phyloP scores from a whole-genome alignment of 1,139 yeast genomes.

The Suhomyces kunorum region DNA sequence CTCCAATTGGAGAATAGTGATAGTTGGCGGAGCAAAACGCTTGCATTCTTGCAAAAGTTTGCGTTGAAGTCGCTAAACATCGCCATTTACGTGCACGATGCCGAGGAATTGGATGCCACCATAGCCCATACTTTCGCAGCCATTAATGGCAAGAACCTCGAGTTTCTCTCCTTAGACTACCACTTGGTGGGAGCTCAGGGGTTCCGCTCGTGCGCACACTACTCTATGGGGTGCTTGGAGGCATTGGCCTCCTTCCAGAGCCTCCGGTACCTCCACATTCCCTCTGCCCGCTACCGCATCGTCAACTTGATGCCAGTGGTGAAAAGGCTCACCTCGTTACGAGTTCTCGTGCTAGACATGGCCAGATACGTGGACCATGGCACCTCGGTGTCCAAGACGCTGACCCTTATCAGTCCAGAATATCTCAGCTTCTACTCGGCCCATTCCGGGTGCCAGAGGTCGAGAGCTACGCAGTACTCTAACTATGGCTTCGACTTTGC shows the following conservation, averaged over 20 bases:
- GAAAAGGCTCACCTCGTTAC: background rate
- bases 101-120: conserved; percentile 18
- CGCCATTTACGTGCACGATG: conserved; percentile 18
- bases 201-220: conserved; percentile 5
- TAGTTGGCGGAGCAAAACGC: conserved; percentile 18
- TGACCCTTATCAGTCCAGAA: conserved; percentile 9
- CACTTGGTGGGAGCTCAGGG: conserved; percentile 8
- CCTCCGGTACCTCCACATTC: conserved; percentile 16
- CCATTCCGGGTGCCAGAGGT: background rate
- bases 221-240: conserved; percentile 3
- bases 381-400: conserved; percentile 1
- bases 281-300: conserved; percentile 10
- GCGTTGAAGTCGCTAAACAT: conserved; percentile 17
- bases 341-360: conserved; percentile 6
- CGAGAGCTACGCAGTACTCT: conserved; percentile 10
- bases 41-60: conserved; percentile 12
- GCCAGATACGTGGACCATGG: conserved; percentile 6
- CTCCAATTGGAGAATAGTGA: conserved; percentile 23
- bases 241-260: conserved; percentile 1
- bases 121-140: conserved; percentile 12
- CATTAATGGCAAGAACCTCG: conserved; percentile 7
- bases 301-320: conserved; percentile 8
- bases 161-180: conserved; percentile 15
- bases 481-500: conserved; percentile 14
- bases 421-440: conserved; percentile 9